Evolutionary conservation across 345 rosid genomes (phyloP).

Genomic region (Cochlearia excelsa): DNA sequence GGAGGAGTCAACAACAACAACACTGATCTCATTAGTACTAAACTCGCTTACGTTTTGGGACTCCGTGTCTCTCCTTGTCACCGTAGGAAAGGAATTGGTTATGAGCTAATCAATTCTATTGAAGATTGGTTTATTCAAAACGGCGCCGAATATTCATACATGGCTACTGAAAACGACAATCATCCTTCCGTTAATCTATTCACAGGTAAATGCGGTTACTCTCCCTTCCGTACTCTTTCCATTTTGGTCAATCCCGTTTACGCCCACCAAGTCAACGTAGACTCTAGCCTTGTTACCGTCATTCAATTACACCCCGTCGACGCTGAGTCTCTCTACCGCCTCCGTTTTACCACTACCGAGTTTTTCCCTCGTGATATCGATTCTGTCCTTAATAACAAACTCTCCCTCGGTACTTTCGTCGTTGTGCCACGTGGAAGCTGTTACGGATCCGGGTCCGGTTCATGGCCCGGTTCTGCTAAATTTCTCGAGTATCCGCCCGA

Average conservation of each 20-base stretch:
- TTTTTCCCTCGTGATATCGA: slow-evolving; percentile 96
- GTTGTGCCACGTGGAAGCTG: slow-evolving; percentile 72
- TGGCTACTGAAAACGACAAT: slow-evolving; percentile 93
- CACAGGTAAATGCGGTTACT: slow-evolving; percentile 82
- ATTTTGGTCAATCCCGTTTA: slow-evolving; percentile 87
- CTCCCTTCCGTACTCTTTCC: slow-evolving; percentile 81
- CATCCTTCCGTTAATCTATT: slow-evolving; percentile 75
- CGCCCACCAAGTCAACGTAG: slow-evolving; percentile 53
- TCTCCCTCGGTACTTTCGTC: slow-evolving; percentile 69
- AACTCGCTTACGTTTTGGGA: slow-evolving; percentile 85
- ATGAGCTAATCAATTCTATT: slow-evolving; percentile 52
- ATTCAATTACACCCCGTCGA: slow-evolving; percentile 47
- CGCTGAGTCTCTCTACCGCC: slow-evolving; percentile 70
- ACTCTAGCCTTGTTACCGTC: slow-evolving; percentile 42
- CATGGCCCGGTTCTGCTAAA: slow-evolving; percentile 65
- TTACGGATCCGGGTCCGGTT: slow-evolving; percentile 30
- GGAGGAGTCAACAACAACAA: slow-evolving; percentile 36
- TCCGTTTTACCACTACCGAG: slow-evolving; percentile 80
- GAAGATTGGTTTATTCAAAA: slow-evolving; percentile 81
- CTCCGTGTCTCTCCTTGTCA: slow-evolving; percentile 89
- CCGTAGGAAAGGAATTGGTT: slow-evolving; percentile 89
- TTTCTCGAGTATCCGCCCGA: slow-evolving; percentile 76
- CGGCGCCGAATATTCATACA: slow-evolving; percentile 89
- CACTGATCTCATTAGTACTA: slow-evolving; percentile 49
- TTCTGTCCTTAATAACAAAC: slow-evolving; percentile 68